phyloP scores from a whole-genome alignment of 148 eudicot species.

The Drosera capensis region DNA sequence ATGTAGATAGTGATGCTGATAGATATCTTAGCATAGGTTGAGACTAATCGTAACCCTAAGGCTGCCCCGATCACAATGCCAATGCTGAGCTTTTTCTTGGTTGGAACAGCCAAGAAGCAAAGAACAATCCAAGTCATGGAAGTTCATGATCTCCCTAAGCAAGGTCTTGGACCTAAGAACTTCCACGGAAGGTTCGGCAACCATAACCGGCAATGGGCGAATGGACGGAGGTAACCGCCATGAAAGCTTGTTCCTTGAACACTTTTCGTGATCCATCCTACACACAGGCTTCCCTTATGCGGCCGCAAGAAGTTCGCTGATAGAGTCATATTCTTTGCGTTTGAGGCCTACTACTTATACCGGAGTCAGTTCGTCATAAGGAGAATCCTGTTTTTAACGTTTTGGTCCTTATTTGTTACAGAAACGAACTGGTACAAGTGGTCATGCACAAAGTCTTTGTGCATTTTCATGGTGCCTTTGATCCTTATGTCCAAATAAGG shows the following conservation, averaged over 20 bases:
- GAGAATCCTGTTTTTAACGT: no score
- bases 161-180: conserved; percentile 31
- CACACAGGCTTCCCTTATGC: not conserved
- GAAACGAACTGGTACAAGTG: no score
- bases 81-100: not conserved
- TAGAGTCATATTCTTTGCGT: no score
- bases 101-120: conserved; percentile 67
- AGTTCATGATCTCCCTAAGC: conserved; percentile 73
- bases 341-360: no score
- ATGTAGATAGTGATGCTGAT: not conserved
- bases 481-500: no score
- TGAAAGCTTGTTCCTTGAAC: not conserved
- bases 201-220: conserved; percentile 47
- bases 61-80: no score
- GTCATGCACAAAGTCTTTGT: no score
- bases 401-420: no score
- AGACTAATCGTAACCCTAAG: not conserved
- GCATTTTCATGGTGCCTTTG: no score
- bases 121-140: conserved; percentile 87
- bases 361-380: no score
- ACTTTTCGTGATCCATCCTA: not conserved
- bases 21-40: not conserved
- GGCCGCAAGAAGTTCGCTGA: not conserved
- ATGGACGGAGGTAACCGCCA: conserved; percentile 37
- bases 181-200: conserved; percentile 36